Evolutionary conservation across 768 basidiomycete genomes (phyloP), one percentile per base, ranked within the genome.

Genomic region (Chalciporus sphaerocephalus): DNA sequence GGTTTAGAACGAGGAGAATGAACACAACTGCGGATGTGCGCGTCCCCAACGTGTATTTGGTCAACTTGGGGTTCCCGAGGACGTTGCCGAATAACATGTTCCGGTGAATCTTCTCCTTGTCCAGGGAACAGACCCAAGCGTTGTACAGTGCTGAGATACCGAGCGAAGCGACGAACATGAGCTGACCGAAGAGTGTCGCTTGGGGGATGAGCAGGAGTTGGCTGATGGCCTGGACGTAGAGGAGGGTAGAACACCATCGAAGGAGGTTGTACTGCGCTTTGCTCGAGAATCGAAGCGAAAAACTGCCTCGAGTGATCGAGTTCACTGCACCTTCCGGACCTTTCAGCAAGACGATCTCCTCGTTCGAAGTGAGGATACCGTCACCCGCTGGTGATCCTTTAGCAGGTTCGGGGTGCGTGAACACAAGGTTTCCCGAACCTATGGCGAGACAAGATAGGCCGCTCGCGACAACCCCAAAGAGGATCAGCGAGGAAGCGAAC

Each of bases 191-290:
- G 4, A 62, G 40, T 3, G 53, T 49, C 1, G 56, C 59, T 45
- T 61, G 59, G 0, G 65, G 60, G 6, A 65, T 56, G 17, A 67
- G 53, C 25, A 66, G 39, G 2, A 67, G 54, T 40, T 67, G 65
- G 9, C 45, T n/a, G 17, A 63, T 32, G 23, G 52, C 54, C 44
- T 67, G 66, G 10, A 44, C 11, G n/a, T 44, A 25, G 24, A 63
- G 50, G 5, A 61, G 42, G 18, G 48, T 1, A 16, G 65, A 61
- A 13, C 57, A 61, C 32, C 50, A 39, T 2, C 57, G 50, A 12
- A 65, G 20, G 20, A 40, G 42, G 9, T 35, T 22, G 45, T 47
- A 50, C 2, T 56, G 51, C 3, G 33, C 11, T 9, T 39, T 28
- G 12, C 51, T 49, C 6, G 45, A 32, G 42, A 62, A 59, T 7